Percentiles rank a stretch among this genome's conserved stretches.
phyloP scores from a whole-genome alignment of 2,329 filamentous ascomycete species.

The Colletotrichum trifolii region DNA sequence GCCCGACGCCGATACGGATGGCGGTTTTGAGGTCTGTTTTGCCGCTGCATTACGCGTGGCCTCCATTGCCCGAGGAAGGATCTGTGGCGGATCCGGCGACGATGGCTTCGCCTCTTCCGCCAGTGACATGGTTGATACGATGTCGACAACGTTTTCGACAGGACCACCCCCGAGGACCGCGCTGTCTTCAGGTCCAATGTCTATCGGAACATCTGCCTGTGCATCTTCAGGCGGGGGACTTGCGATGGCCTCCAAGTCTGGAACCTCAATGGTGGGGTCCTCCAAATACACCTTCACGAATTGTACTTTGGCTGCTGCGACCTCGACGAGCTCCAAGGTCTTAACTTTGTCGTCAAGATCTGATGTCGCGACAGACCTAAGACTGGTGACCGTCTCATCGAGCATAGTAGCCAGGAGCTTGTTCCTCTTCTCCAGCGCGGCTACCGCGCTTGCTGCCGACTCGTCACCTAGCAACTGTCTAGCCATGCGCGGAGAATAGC shows the following conservation, averaged over 20 bases:
- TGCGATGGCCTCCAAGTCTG: slow-evolving; percentile 40
- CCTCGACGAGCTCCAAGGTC: slow-evolving; percentile 64
- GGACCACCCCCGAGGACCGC: slow-evolving; percentile 1
- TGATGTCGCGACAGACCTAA: slow-evolving; percentile 69
- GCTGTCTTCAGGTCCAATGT: slow-evolving; percentile 19
- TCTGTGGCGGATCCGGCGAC: background rate
- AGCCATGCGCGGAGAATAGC: slow-evolving; percentile 53
- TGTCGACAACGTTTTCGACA: slow-evolving; percentile 17
- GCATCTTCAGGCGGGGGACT: slow-evolving; percentile 16
- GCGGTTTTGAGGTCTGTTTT: slow-evolving; percentile 6
- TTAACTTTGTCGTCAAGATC: slow-evolving; percentile 60
- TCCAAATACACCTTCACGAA: slow-evolving; percentile 72
- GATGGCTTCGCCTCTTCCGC: slow-evolving; percentile 3
- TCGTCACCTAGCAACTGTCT: slow-evolving; percentile 50
- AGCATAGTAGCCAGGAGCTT: slow-evolving; percentile 75
- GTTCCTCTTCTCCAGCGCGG: slow-evolving; percentile 72
- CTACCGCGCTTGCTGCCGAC: slow-evolving; percentile 50
- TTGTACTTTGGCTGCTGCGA: slow-evolving; percentile 71
- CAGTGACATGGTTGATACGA: slow-evolving; percentile 28
- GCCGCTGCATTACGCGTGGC: slow-evolving; percentile 21
- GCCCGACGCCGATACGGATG: slow-evolving; percentile 16
- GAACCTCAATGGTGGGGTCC: slow-evolving; percentile 65
- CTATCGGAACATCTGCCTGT: slow-evolving; percentile 22
- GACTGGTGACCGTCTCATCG: slow-evolving; percentile 70
- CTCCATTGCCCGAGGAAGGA: slow-evolving; percentile 26